A percentile compares a stretch with the other conserved stretches of the same genome.
These are phyloP conservation scores for Solanum tacnaense DNA, from an alignment of 257 asterid genomes.

Conservation along the genomic window DNA sequence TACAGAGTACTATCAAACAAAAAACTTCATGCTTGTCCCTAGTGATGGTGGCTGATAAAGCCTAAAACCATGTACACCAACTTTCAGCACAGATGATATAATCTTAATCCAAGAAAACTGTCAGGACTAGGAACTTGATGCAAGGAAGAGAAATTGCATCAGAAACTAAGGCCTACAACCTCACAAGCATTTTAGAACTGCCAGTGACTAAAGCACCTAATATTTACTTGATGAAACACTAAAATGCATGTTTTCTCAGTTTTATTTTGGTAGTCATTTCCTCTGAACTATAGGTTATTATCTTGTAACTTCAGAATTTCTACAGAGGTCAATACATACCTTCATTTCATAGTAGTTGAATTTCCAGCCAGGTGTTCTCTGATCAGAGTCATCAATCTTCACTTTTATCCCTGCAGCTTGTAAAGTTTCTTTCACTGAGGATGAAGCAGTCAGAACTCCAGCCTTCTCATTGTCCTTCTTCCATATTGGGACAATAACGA, in stretches of 20 bases:
- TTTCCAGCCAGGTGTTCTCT: slow-evolving; percentile 98
- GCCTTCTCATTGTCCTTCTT: slow-evolving; percentile 66
- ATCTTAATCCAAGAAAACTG: not conserved
- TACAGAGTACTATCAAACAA: not conserved
- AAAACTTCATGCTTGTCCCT: not conserved
- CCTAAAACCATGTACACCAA: not conserved
- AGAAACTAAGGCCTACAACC: not conserved
- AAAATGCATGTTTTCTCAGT: not conserved
- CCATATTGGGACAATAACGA: slow-evolving; percentile 87
- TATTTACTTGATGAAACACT: not conserved
- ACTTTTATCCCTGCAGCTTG: slow-evolving; percentile 74
- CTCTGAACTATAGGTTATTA: not conserved
- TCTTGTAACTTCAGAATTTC: not conserved
- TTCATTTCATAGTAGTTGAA: slow-evolving; percentile 98
- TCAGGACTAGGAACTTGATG: not conserved
- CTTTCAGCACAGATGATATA: not conserved
- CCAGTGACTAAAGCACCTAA: not conserved
- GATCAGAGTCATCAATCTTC: slow-evolving; percentile 84
- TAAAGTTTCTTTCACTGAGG: slow-evolving; percentile 58
- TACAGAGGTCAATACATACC: slow-evolving; percentile 29
- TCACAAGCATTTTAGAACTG: not conserved
- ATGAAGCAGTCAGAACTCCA: slow-evolving; percentile 62
- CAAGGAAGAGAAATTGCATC: not conserved
- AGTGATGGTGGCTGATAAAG: not conserved
- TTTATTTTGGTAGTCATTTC: not conserved